These are phyloP conservation scores for Thymus mandschuricus DNA, from an alignment of 257 asterid species.

Conservation along the genomic window DNA sequence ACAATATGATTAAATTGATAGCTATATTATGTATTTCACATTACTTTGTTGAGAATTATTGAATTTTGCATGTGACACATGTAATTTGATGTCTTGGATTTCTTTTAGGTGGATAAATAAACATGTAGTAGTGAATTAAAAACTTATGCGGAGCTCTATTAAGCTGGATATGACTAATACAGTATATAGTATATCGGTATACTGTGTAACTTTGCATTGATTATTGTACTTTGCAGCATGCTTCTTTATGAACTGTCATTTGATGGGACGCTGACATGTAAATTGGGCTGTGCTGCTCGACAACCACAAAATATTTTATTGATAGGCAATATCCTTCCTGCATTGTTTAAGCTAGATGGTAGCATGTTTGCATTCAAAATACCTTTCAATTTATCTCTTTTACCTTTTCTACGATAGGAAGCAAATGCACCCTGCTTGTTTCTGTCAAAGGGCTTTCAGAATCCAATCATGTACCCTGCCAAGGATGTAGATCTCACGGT, in stretches of 20 bases:
- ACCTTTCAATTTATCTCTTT: conserved; percentile 7
- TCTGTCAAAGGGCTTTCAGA: conserved; percentile 62
- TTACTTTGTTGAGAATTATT: conserved; percentile 15
- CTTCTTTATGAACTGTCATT: not conserved
- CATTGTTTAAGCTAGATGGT: conserved; percentile 15
- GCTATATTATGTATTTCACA: not conserved
- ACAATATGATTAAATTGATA: conserved; percentile 19
- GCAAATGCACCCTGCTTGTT: conserved; percentile 54
- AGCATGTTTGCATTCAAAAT: not conserved
- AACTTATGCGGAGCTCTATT: not conserved
- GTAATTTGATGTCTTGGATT: not conserved
- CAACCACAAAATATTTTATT: conserved; percentile 15
- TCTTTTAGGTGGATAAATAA: not conserved
- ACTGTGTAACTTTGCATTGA: not conserved
- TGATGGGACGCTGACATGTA: not conserved
- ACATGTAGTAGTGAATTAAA: not conserved
- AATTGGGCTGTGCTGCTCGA: conserved; percentile 7
- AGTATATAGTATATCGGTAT: no score
- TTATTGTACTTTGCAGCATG: not conserved
- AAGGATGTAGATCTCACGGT: conserved; percentile 49
- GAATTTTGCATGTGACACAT: not conserved
- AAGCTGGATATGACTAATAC: not conserved
- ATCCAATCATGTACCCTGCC: conserved; percentile 54
- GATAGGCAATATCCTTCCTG: not conserved
- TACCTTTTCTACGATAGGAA: conserved; percentile 38